These are phyloP conservation scores for Strigomonas galati DNA, from an alignment of 208 protist species.

Conservation along the genomic window DNA sequence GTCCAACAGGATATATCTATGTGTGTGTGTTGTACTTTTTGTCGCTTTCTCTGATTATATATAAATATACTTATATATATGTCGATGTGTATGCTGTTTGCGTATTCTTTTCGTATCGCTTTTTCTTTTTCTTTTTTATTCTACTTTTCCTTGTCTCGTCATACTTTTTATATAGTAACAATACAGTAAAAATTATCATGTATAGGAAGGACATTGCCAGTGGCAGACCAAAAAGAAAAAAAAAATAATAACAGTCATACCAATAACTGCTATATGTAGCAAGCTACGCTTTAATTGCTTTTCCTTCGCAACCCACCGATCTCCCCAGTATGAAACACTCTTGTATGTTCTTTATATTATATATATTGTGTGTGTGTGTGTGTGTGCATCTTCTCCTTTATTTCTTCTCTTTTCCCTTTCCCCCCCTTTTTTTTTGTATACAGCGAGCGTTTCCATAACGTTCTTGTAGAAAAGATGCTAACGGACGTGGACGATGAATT, in stretches of 20 bases:
- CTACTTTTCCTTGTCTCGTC: neutral
- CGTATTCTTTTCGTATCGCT: neutral
- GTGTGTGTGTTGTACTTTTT: neutral
- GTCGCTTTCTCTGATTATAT: neutral
- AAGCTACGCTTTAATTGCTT: too few relatives aligned
- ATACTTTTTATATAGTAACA: neutral
- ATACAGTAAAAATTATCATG: neutral
- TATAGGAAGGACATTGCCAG: too few relatives aligned
- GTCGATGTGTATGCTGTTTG: constrained; percentile 1
- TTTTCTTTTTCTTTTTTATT: neutral
- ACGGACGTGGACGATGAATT: constrained; percentile 26
- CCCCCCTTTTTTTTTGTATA: constrained; percentile 15
- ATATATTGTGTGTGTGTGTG: neutral
- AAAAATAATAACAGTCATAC: neutral
- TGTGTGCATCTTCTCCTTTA: neutral
- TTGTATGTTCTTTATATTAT: too few relatives aligned
- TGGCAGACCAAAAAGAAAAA: too few relatives aligned
- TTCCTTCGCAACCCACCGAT: too few relatives aligned
- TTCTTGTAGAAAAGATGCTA: too few relatives aligned
- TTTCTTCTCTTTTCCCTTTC: neutral
- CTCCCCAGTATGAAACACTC: too few relatives aligned
- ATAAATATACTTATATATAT: neutral
- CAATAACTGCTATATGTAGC: neutral
- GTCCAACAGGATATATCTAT: neutral
- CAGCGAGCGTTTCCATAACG: too few relatives aligned